phyloP scores from a whole-genome alignment of 139 green algal species.

The Auxenochlorella pyrenoidosa region DNA sequence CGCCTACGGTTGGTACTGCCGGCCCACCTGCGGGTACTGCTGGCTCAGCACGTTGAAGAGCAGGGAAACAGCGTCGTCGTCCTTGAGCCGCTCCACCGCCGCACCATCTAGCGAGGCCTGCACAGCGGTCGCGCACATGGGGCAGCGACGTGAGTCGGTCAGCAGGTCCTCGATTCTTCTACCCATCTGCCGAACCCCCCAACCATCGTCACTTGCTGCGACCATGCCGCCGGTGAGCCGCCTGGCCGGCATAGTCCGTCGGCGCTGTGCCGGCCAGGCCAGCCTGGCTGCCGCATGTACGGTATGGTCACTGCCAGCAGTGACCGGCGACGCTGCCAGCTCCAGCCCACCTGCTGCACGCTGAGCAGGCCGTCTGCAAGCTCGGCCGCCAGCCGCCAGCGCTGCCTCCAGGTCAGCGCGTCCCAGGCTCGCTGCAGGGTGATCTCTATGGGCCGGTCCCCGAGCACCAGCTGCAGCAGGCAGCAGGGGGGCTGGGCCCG shows the following conservation, averaged over 20 bases:
- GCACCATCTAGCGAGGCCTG: neutral
- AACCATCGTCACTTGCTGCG: too few species aligned
- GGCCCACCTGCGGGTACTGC: slow-evolving; percentile 12
- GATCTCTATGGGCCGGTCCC: slow-evolving; percentile 88
- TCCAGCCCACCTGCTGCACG: neutral
- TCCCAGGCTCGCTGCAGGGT: slow-evolving; percentile 78
- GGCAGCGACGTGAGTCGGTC: too few species aligned
- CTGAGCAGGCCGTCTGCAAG: slow-evolving; percentile 21
- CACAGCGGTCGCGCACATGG: too few species aligned
- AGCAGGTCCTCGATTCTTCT: too few species aligned
- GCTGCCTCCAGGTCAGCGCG: slow-evolving; percentile 50
- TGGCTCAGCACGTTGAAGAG: slow-evolving; percentile 32
- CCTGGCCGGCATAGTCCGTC: too few species aligned
- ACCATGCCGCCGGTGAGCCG: too few species aligned
- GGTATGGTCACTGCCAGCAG: too few species aligned
- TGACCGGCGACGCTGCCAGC: too few species aligned
- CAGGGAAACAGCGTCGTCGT: slow-evolving; percentile 57
- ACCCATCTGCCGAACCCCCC: too few species aligned
- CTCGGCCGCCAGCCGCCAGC: slow-evolving; percentile 55
- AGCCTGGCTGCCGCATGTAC: too few species aligned
- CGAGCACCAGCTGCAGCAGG: slow-evolving; percentile 74
- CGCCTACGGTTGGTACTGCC: too few species aligned
- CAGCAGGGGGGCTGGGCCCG: neutral
- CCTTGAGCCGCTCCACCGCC: slow-evolving; percentile 42
- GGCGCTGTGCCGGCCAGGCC: too few species aligned